Evolutionary conservation across 2,329 filamentous ascomycete genomes (phyloP).

Genomic region (Teratosphaeria zuluensis): DNA sequence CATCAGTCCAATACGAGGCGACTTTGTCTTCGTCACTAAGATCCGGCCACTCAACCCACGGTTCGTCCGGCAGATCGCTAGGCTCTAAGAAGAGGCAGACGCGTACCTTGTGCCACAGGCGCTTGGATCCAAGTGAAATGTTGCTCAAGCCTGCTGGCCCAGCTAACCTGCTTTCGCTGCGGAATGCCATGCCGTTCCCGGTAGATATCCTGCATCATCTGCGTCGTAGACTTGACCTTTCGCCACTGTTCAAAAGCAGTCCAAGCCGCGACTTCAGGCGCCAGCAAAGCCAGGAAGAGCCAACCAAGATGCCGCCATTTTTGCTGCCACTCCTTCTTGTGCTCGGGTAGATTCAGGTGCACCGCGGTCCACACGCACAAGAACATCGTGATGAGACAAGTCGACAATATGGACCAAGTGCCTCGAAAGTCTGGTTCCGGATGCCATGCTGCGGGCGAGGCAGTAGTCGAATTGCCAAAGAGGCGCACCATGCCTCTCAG

Average conservation of each 20-base stretch:
- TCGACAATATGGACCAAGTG: slow-evolving; percentile 8
- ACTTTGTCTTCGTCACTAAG: neutral
- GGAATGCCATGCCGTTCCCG: neutral
- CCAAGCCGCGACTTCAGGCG: slow-evolving; percentile 5
- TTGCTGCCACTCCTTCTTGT: slow-evolving; percentile 2
- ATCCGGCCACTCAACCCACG: neutral
- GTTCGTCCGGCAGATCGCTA: neutral
- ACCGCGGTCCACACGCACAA: slow-evolving; percentile 11
- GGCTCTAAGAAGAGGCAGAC: neutral
- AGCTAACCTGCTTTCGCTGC: neutral
- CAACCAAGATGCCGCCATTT: slow-evolving; percentile 5
- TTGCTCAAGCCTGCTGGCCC: neutral
- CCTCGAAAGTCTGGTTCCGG: slow-evolving; percentile 9
- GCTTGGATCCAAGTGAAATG: too few relatives aligned
- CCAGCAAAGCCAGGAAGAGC: slow-evolving; percentile 8
- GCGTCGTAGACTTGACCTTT: neutral
- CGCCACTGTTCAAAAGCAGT: neutral
- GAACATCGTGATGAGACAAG: slow-evolving; percentile 7
- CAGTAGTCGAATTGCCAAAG: neutral
- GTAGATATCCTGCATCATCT: neutral
- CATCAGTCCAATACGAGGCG: slow-evolving; percentile 8
- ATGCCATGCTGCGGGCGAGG: slow-evolving; percentile 3
- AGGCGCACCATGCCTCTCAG: neutral
- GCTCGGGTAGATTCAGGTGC: slow-evolving; percentile 10
- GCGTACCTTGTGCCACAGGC: neutral